These are phyloP conservation scores for Plasmodium ovale DNA, from an alignment of 169 alveolate species.

Conservation along the genomic window DNA sequence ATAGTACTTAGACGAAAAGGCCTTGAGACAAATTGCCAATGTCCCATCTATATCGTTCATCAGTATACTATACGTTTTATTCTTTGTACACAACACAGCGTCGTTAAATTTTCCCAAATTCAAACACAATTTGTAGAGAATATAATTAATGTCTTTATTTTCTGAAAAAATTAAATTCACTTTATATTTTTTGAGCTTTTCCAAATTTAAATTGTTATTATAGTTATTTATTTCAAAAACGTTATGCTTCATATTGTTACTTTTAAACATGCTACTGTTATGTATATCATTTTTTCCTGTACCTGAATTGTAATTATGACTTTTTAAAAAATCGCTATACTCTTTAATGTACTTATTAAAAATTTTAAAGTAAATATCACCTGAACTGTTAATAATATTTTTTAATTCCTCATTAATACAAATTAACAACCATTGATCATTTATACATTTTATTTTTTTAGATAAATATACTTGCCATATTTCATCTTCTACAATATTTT, in stretches of 20 bases:
- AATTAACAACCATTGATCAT: constrained; percentile 72
- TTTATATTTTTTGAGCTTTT: constrained; percentile 44
- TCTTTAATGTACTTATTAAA: constrained; percentile 69
- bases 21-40: constrained; percentile 59
- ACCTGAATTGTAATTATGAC: constrained; percentile 24
- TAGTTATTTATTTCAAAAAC: constrained; percentile 38
- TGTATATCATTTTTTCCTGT: not conserved
- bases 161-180: constrained; percentile 71
- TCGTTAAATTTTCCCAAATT: constrained; percentile 60
- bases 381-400: constrained; percentile 36
- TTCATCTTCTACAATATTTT: constrained; percentile 57
- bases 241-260: constrained; percentile 7
- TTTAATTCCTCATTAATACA: constrained; percentile 64
- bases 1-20: constrained; percentile 53
- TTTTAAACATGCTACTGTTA: not conserved
- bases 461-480: constrained; percentile 76
- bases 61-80: constrained; percentile 57
- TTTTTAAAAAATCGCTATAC: constrained; percentile 50
- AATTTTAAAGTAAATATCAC: constrained; percentile 60
- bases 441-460: constrained; percentile 40
- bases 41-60: constrained; percentile 74
- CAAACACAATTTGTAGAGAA: constrained; percentile 56
- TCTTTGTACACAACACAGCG: constrained; percentile 67
- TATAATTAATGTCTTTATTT: constrained; percentile 63
- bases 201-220: constrained; percentile 30